Conservation (phyloP, 768 basidiomycete species). For the Amanita fuliginea region DNA sequence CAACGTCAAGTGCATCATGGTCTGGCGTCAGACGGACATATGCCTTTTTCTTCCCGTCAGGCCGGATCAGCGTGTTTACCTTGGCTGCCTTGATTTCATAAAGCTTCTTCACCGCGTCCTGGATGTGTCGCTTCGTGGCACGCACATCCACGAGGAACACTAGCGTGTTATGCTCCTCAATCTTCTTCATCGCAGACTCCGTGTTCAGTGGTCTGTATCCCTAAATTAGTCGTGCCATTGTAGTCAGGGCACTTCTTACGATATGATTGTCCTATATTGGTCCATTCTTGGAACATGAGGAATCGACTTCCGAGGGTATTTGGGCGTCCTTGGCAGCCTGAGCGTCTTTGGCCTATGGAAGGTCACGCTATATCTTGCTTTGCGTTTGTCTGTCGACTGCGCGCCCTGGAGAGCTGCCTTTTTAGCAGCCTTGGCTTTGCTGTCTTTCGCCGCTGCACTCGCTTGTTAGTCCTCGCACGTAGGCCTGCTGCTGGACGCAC, state of each 20-base stretch:
- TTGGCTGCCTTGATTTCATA: constrained; percentile 95
- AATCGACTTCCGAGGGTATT: constrained; percentile 93
- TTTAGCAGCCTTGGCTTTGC: constrained; percentile 89
- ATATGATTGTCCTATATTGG: constrained; percentile 88
- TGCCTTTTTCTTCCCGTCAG: constrained; percentile 99
- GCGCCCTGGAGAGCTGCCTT: constrained; percentile 92
- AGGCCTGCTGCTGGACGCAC: constrained; percentile 17
- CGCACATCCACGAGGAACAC: constrained; percentile 96
- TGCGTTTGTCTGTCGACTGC: constrained; percentile 64
- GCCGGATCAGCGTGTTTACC: constrained; percentile 97
- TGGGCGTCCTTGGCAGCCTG: constrained; percentile 69
- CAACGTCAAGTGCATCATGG: constrained; percentile 93
- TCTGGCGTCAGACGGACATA: constrained; percentile 94
- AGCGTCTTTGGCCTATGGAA: constrained; percentile 98
- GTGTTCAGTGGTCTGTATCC: constrained; percentile 72
- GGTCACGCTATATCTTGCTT: constrained; percentile 74
- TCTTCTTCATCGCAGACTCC: constrained; percentile 99
- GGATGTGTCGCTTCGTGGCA: constrained; percentile 98
- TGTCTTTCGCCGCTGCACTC: constrained; percentile 29
- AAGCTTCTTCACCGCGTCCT: constrained; percentile 98
- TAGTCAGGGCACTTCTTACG: constrained; percentile 36
- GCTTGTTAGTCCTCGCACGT: constrained; percentile 5
- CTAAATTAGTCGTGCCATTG: neutral
- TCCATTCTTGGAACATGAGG: constrained; percentile 93
- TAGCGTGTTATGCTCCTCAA: constrained; percentile 98